Percentiles rank a stretch among this genome's conserved stretches.
Conservation (phyloP, 257 asterid species). For the Petunia axillaris region DNA sequence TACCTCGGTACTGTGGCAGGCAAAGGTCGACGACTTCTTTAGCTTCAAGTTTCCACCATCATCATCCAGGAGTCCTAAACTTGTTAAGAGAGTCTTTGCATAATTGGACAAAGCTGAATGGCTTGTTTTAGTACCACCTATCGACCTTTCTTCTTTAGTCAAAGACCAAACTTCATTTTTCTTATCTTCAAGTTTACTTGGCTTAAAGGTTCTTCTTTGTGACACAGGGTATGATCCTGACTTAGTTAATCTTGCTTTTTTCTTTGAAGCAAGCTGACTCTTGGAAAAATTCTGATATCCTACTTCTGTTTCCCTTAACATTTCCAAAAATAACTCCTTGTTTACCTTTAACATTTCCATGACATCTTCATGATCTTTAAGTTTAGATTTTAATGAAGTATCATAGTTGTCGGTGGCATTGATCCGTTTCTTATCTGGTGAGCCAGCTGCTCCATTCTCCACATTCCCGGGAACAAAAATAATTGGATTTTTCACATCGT, state of each 20-base stretch:
- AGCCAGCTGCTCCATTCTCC: constrained; percentile 30
- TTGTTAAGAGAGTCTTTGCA: constrained; percentile 31
- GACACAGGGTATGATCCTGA: constrained; percentile 74
- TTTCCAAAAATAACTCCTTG: constrained; percentile 44
- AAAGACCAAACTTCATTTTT: constrained; percentile 69
- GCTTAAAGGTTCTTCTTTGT: constrained; percentile 47
- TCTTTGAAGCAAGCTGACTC: constrained; percentile 35
- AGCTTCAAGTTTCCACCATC: constrained; percentile 20
- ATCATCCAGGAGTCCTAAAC: constrained; percentile 30
- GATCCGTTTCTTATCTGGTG: constrained; percentile 24
- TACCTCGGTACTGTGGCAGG: constrained; percentile 9
- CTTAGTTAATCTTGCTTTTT: constrained; percentile 44
- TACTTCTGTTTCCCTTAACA: constrained; percentile 42
- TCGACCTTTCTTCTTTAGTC: constrained; percentile 39
- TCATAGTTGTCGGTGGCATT: constrained; percentile 17
- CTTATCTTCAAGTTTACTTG: constrained; percentile 66
- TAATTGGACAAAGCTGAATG: constrained; percentile 21
- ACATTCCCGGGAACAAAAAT: constrained; percentile 41
- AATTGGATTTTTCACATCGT: constrained; percentile 47
- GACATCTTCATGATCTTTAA: constrained; percentile 52
- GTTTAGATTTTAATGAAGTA: constrained; percentile 37
- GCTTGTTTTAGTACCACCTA: constrained; percentile 19
- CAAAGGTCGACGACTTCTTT: constrained; percentile 26
- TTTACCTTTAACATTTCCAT: constrained; percentile 39
- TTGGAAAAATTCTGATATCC: constrained; percentile 38